These are phyloP conservation scores for Backusella australiensis DNA, from an alignment of 192 early-diverging fungal genomes.

Conservation along the genomic window DNA sequence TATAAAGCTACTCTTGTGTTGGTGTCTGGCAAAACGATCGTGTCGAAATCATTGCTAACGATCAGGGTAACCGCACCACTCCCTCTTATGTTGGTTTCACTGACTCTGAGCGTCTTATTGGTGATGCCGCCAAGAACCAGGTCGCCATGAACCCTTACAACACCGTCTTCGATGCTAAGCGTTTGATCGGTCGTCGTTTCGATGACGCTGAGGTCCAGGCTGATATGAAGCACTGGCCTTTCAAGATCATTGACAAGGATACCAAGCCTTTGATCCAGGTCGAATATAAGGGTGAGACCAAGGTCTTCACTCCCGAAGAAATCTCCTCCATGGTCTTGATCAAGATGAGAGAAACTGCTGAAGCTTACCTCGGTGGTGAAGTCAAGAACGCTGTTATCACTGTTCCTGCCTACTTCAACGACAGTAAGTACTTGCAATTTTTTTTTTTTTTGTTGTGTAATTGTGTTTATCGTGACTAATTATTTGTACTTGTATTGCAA, in stretches of 20 bases:
- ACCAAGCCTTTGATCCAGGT: slow-evolving; percentile 91
- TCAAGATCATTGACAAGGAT: slow-evolving; percentile 86
- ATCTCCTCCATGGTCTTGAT: slow-evolving; percentile 96
- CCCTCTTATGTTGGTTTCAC: slow-evolving; percentile 98
- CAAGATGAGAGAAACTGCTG: slow-evolving; percentile 72
- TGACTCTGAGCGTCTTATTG: slow-evolving; percentile 96
- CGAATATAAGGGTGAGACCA: slow-evolving; percentile 96
- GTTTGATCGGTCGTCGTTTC: slow-evolving; percentile 95
- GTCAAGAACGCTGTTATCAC: slow-evolving; percentile 95
- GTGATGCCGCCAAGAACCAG: slow-evolving; percentile 99
- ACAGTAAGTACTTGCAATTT: slow-evolving; percentile 47
- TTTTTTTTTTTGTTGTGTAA: neutral
- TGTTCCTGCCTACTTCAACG: slow-evolving; percentile 92
- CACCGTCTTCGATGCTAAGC: slow-evolving; percentile 95
- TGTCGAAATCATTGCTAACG: slow-evolving; percentile 98
- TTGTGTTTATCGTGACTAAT: slow-evolving; percentile 20
- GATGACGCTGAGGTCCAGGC: slow-evolving; percentile 91
- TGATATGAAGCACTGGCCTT: slow-evolving; percentile 99
- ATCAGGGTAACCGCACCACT: slow-evolving; percentile 99
- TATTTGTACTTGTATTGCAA: slow-evolving; percentile 39
- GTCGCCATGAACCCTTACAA: slow-evolving; percentile 83
- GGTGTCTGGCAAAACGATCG: slow-evolving; percentile 67
- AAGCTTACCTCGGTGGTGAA: slow-evolving; percentile 77
- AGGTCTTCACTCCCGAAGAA: slow-evolving; percentile 97
- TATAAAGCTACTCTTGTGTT: slow-evolving; percentile 94